Evolutionary conservation across 352 stramenopile genomes (phyloP).

Genomic region (Phytophthora nicotianae): DNA sequence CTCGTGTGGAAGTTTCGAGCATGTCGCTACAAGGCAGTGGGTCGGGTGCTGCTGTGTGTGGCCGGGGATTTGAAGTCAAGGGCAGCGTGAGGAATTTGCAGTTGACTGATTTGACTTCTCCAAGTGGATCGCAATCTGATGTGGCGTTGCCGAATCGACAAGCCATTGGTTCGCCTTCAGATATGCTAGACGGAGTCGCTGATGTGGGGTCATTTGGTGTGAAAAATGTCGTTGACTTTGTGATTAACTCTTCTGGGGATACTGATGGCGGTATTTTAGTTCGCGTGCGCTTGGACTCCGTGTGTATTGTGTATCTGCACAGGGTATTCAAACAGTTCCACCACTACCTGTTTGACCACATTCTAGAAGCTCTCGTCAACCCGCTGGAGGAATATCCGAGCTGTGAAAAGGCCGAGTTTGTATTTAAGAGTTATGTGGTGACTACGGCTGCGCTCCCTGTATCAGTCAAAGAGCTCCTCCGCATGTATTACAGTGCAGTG

Average conservation of each 20-base stretch:
- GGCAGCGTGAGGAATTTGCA: constrained; percentile 73
- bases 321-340: constrained; percentile 89
- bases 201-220: constrained; percentile 54
- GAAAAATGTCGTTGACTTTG: constrained; percentile 79
- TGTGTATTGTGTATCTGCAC: constrained; percentile 84
- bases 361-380: constrained; percentile 31
- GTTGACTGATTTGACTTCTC: constrained; percentile 66
- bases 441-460: constrained; percentile 44
- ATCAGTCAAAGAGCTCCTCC: constrained; percentile 41
- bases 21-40: constrained; percentile 36
- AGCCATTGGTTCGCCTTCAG: constrained; percentile 70
- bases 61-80: constrained; percentile 50
- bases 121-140: constrained; percentile 37
- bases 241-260: constrained; percentile 29
- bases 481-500: constrained; percentile 40
- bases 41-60: constrained; percentile 17
- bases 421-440: constrained; percentile 46
- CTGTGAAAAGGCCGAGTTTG: constrained; percentile 28
- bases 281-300: constrained; percentile 73
- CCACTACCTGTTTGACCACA: constrained; percentile 72
- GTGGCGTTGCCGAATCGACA: constrained; percentile 64
- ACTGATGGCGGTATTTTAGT: constrained; percentile 33
- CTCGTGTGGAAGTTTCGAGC: constrained; percentile 38
- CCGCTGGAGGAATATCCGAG: constrained; percentile 41
- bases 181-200: constrained; percentile 40